These are phyloP conservation scores for Metschnikowia cerradonensis DNA, from an alignment of 805 yeast genomes.

Conservation along the genomic window DNA sequence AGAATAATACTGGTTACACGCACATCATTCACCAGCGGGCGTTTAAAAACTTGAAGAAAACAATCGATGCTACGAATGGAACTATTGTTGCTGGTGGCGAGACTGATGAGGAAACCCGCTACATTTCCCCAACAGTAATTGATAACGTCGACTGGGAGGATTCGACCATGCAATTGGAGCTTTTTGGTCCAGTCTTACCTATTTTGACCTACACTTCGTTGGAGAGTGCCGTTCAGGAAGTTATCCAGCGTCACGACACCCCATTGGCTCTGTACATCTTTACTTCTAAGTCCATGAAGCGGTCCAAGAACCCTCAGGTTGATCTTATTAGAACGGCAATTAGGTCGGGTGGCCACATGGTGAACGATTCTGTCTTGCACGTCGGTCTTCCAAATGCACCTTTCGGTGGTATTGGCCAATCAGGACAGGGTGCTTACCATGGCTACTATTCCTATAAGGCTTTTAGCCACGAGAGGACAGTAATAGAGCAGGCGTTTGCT, in stretches of 20 bases:
- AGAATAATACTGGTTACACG: constrained; percentile 36
- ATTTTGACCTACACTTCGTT: constrained; percentile 51
- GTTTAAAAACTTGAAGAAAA: constrained; percentile 42
- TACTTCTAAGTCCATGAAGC: constrained; percentile 40
- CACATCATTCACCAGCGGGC: constrained; percentile 59
- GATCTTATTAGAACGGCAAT: constrained; percentile 44
- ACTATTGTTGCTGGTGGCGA: constrained; percentile 46
- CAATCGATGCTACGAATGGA: constrained; percentile 52
- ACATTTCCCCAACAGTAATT: constrained; percentile 72
- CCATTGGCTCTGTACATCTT: constrained; percentile 82
- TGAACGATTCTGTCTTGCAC: constrained; percentile 72
- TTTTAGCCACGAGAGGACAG: constrained; percentile 74
- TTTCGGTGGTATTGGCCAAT: constrained; percentile 86
- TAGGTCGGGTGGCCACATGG: constrained; percentile 67
- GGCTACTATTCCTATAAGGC: constrained; percentile 58
- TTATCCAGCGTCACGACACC: constrained; percentile 54
- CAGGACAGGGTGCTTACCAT: constrained; percentile 83
- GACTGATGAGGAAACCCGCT: constrained; percentile 38
- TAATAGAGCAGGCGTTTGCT: constrained; percentile 62
- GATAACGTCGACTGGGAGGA: constrained; percentile 62
- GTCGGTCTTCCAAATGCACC: constrained; percentile 68
- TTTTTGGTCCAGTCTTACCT: constrained; percentile 86
- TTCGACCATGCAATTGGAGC: constrained; percentile 66
- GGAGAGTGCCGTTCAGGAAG: constrained; percentile 39
- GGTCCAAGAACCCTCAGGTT: constrained; percentile 42